A percentile compares a stretch with the other conserved stretches of the same genome.
phyloP scores from a whole-genome alignment of 768 basidiomycete species.

The Psilocybe cyanescens region DNA sequence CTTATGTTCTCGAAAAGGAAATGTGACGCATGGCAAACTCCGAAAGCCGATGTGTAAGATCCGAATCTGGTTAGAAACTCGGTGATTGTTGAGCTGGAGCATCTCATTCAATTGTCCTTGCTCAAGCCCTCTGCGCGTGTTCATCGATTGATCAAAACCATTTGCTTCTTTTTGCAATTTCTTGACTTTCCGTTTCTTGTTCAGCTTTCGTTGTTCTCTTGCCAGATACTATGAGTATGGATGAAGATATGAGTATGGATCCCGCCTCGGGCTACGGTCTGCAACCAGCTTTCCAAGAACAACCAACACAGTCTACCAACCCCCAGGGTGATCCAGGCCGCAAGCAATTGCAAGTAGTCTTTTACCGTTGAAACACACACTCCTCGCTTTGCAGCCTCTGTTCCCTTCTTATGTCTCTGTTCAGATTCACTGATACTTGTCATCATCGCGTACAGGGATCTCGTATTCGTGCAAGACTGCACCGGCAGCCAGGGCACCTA shows the following conservation, averaged over 20 bases:
- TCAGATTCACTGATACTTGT: too few relatives aligned
- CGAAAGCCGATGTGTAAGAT: constrained; percentile 47
- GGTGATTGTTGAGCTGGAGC: constrained; percentile 4
- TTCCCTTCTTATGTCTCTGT: constrained; percentile 9
- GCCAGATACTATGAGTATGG: constrained; percentile 47
- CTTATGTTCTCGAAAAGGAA: constrained; percentile 11
- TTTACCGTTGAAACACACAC: constrained; percentile 2
- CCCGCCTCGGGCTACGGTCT: constrained; percentile 31
- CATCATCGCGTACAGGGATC: constrained; percentile 57
- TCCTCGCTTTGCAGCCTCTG: neutral
- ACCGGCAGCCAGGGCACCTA: constrained; percentile 91
- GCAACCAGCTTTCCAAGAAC: constrained; percentile 39
- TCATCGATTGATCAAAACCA: constrained; percentile 24
- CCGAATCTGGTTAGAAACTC: constrained; percentile 38
- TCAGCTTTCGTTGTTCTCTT: too few relatives aligned
- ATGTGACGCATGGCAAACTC: constrained; percentile 21
- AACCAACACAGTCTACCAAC: constrained; percentile 34
- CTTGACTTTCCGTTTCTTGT: neutral
- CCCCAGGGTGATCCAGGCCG: constrained; percentile 40
- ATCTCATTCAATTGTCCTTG: constrained; percentile 10
- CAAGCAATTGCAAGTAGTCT: constrained; percentile 73
- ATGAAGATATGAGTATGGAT: constrained; percentile 81
- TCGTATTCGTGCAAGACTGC: constrained; percentile 95
- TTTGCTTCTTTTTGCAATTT: neutral
- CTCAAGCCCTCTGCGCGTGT: constrained; percentile 12